Evolutionary conservation across 331 rosid species (phyloP).

Genomic region (Arachis monticola): DNA sequence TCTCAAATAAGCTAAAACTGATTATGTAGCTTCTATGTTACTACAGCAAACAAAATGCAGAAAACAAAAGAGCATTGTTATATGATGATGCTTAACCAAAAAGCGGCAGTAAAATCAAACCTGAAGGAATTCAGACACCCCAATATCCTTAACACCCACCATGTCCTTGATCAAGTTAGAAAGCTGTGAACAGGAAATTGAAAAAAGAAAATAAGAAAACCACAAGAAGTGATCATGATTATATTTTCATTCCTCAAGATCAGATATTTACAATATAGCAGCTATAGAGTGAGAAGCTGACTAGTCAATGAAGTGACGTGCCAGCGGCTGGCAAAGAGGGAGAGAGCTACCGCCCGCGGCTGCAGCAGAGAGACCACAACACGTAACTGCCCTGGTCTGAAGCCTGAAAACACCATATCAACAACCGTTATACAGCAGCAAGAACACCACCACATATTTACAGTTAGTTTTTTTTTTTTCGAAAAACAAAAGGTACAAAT

Average conservation of each 20-base stretch:
- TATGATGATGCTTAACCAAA: conserved; percentile 1
- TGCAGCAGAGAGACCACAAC: too few species aligned
- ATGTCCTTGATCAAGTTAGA: conserved; percentile 45
- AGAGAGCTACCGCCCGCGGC: too few species aligned
- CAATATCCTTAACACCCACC: conserved; percentile 59
- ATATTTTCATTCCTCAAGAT: neutral
- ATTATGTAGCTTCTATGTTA: neutral
- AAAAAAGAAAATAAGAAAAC: neutral
- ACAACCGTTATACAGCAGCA: too few species aligned
- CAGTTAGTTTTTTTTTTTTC: too few species aligned
- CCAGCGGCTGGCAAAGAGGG: too few species aligned
- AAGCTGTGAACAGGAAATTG: conserved; percentile 4
- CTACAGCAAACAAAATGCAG: neutral
- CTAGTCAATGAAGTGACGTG: too few species aligned
- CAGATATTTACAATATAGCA: too few species aligned
- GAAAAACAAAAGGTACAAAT: too few species aligned
- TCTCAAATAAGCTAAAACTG: neutral
- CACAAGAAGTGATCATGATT: neutral
- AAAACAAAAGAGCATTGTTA: neutral
- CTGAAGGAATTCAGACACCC: conserved; percentile 64
- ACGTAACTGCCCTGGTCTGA: too few species aligned
- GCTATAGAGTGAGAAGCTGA: too few species aligned
- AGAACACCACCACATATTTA: too few species aligned
- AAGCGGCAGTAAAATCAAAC: conserved; percentile 43
- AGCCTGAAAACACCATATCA: too few species aligned